phyloP scores from a whole-genome alignment of 768 basidiomycete genomes.

The Hirschioporus abietinus region DNA sequence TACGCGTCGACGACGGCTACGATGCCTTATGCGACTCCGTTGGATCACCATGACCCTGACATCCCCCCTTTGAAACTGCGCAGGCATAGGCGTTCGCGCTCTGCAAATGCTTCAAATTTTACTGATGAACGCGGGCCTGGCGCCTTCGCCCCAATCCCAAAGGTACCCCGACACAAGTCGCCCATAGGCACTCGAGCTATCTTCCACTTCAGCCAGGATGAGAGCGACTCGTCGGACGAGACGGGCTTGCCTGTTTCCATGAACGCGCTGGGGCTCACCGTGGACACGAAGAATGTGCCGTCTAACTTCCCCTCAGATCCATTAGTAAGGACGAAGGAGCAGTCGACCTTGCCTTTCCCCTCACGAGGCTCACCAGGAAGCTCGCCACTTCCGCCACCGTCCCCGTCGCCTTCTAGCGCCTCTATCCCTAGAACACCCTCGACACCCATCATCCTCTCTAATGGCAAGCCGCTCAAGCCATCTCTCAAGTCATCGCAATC shows the following conservation, averaged over 20 bases:
- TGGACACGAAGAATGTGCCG: constrained; percentile 1
- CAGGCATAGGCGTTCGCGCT: constrained; percentile 25
- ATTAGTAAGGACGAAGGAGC: constrained; percentile 10
- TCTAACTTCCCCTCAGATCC: constrained; percentile 15
- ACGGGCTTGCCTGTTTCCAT: constrained; percentile 21
- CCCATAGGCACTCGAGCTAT: constrained; percentile 7
- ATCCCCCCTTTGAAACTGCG: neutral
- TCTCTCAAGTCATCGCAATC: constrained; percentile 63
- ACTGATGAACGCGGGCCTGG: constrained; percentile 39
- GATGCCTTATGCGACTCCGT: neutral
- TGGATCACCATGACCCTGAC: neutral
- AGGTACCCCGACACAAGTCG: constrained; percentile 37
- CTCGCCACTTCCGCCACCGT: constrained; percentile 9
- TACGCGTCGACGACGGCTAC: neutral
- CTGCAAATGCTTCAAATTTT: constrained; percentile 22
- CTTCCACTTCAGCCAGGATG: constrained; percentile 22
- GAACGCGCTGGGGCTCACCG: constrained; percentile 9
- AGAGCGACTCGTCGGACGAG: constrained; percentile 31
- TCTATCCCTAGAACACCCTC: constrained; percentile 30
- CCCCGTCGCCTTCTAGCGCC: constrained; percentile 6
- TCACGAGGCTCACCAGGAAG: constrained; percentile 18
- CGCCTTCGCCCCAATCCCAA: constrained; percentile 42
- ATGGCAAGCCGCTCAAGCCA: constrained; percentile 83
- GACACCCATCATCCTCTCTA: constrained; percentile 48
- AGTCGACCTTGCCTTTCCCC: constrained; percentile 22